phyloP scores from a whole-genome alignment of 2,329 filamentous ascomycete genomes.

The Bertia moriformis region DNA sequence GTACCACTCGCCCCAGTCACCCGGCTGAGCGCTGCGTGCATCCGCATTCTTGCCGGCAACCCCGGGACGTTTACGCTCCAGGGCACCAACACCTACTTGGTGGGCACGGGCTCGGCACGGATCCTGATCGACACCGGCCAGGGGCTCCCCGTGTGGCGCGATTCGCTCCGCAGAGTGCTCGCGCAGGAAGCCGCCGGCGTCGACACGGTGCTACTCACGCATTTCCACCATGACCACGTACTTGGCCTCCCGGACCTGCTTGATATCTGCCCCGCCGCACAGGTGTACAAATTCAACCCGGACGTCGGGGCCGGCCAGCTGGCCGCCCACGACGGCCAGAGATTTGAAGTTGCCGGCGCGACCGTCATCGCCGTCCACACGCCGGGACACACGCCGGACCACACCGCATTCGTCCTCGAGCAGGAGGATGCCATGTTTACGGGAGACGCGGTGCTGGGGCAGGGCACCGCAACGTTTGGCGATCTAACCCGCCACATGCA shows the following conservation, averaged over 20 bases:
- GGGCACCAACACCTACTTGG: slow-evolving; percentile 87
- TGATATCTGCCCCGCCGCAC: slow-evolving; percentile 42
- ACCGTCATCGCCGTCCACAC: slow-evolving; percentile 53
- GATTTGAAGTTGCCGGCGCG: slow-evolving; percentile 41
- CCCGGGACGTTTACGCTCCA: slow-evolving; percentile 66
- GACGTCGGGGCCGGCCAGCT: too few species aligned
- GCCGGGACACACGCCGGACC: slow-evolving; percentile 69
- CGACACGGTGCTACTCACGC: slow-evolving; percentile 62
- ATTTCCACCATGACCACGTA: slow-evolving; percentile 84
- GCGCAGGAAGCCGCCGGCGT: slow-evolving; percentile 54
- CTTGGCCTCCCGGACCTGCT: slow-evolving; percentile 61
- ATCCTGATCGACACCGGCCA: slow-evolving; percentile 85
- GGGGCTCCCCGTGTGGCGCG: slow-evolving; percentile 61
- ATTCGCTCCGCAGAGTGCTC: slow-evolving; percentile 49
- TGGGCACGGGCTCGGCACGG: slow-evolving; percentile 60
- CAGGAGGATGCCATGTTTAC: slow-evolving; percentile 78
- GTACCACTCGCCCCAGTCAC: slow-evolving; percentile 58
- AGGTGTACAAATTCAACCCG: slow-evolving; percentile 54
- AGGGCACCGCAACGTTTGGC: slow-evolving; percentile 77
- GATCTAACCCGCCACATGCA: slow-evolving; percentile 55
- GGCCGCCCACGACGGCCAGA: slow-evolving; percentile 35
- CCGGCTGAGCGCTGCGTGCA: slow-evolving; percentile 61
- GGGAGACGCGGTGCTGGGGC: slow-evolving; percentile 75
- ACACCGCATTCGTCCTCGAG: slow-evolving; percentile 63
- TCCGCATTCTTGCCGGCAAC: slow-evolving; percentile 80